Percentiles rank a stretch among this genome's conserved stretches.
phyloP scores from a whole-genome alignment of 768 basidiomycete species.

The Auriculariales sp. region DNA sequence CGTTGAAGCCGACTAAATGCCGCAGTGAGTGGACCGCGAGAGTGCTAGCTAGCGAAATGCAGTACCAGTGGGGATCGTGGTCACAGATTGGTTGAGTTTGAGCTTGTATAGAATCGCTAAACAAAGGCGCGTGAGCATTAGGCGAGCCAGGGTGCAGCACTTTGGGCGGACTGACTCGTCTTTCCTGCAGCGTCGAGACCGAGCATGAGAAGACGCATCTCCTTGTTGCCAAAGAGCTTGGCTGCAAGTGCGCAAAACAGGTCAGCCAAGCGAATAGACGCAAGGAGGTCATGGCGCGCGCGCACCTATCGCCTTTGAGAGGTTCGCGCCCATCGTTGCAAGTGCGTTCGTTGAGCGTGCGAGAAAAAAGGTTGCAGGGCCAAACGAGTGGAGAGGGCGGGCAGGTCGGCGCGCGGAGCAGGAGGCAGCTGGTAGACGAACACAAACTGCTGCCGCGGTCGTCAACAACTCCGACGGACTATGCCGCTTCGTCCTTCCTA shows the following conservation, averaged over 20 bases:
- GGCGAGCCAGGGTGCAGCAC: not conserved
- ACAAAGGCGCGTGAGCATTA: not conserved
- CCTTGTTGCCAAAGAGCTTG: slow-evolving; percentile 95
- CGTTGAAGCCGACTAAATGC: slow-evolving; percentile 98
- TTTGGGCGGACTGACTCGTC: slow-evolving; percentile 56
- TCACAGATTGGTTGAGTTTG: slow-evolving; percentile 96
- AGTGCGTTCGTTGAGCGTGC: not conserved
- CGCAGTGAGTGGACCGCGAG: slow-evolving; percentile 1
- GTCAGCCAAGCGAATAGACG: slow-evolving; percentile 2
- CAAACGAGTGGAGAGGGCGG: too few species aligned
- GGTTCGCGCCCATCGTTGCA: slow-evolving; percentile 64
- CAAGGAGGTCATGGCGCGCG: slow-evolving; percentile 1
- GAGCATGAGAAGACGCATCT: slow-evolving; percentile 95
- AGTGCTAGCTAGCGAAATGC: slow-evolving; percentile 2
- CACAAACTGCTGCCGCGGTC: too few species aligned
- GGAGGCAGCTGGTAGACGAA: too few species aligned
- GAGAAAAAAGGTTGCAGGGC: slow-evolving; percentile 8
- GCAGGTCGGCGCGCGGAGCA: too few species aligned
- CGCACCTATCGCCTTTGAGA: slow-evolving; percentile 72
- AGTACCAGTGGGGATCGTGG: slow-evolving; percentile 90
- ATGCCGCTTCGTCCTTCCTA: too few species aligned
- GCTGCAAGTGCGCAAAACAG: slow-evolving; percentile 27
- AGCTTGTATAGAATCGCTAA: slow-evolving; percentile 96
- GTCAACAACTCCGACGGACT: too few species aligned
- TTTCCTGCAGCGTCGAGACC: slow-evolving; percentile 97